A percentile compares a stretch with the other conserved stretches of the same genome.
phyloP scores from a whole-genome alignment of 2,329 filamentous ascomycete genomes.

The Tetracladium maxilliforme region DNA sequence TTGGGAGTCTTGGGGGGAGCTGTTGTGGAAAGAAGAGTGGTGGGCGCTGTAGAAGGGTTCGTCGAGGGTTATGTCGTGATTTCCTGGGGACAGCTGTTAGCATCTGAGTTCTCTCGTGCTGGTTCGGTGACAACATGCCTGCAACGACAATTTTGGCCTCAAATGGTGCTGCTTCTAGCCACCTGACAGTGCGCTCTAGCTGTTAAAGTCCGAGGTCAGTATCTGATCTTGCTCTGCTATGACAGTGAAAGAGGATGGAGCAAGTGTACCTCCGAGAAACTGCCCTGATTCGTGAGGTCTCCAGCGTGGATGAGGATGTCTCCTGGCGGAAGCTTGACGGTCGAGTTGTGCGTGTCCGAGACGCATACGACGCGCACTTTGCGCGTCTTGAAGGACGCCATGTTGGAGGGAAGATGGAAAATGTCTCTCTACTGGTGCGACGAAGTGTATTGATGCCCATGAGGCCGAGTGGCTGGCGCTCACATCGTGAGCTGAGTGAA shows the following conservation, averaged over 20 bases:
- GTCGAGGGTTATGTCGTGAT: constrained; percentile 63
- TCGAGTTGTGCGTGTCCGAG: constrained; percentile 60
- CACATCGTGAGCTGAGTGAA: too few relatives aligned
- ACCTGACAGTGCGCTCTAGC: constrained; percentile 46
- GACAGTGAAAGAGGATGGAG: too few relatives aligned
- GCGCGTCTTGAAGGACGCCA: constrained; percentile 4
- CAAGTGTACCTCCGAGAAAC: constrained; percentile 35
- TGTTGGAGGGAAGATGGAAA: background rate
- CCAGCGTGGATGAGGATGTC: constrained; percentile 67
- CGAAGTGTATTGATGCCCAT: too few relatives aligned
- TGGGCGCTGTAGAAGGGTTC: constrained; percentile 40
- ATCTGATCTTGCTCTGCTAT: too few relatives aligned
- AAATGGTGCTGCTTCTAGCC: constrained; percentile 54
- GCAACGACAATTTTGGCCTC: constrained; percentile 58
- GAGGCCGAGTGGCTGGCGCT: too few relatives aligned
- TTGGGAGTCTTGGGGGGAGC: constrained; percentile 32
- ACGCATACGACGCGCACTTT: constrained; percentile 58
- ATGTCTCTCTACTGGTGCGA: too few relatives aligned
- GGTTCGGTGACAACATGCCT: constrained; percentile 24
- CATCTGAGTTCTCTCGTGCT: constrained; percentile 3
- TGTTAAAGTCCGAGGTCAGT: constrained; percentile 23
- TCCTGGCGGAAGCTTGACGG: constrained; percentile 50
- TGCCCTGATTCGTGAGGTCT: constrained; percentile 63
- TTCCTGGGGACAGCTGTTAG: constrained; percentile 30
- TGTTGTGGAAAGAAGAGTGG: constrained; percentile 39